Conservation (phyloP, 1,139 yeast species). For the Diutina neorugosa region DNA sequence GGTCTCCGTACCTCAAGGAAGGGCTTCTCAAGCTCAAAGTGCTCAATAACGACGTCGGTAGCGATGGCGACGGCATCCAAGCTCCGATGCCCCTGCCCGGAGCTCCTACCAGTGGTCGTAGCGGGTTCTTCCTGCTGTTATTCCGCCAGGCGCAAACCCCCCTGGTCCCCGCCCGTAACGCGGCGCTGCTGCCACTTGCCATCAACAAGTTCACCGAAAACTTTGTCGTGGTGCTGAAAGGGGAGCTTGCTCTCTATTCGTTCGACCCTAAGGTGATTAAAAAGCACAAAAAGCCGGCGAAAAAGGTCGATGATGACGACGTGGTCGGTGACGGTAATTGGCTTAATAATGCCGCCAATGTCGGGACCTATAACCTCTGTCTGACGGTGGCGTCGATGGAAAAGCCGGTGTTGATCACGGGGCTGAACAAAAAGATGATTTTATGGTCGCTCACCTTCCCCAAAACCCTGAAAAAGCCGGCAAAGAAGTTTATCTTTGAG, state of each 20-base stretch:
- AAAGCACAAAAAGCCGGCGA: constrained; percentile 25
- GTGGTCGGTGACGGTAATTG: constrained; percentile 58
- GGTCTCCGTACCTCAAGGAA: constrained; percentile 74
- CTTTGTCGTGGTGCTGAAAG: constrained; percentile 47
- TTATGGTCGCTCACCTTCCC: constrained; percentile 32
- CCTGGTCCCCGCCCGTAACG: neutral
- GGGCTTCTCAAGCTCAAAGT: constrained; percentile 49
- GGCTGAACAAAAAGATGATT: constrained; percentile 9
- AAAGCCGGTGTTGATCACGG: constrained; percentile 7
- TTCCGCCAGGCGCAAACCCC: neutral
- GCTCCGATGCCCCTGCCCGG: constrained; percentile 7
- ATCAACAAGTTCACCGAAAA: constrained; percentile 30
- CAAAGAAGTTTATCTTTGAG: constrained; percentile 32
- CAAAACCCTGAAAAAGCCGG: constrained; percentile 17
- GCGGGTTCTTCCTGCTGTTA: constrained; percentile 17
- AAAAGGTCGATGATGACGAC: constrained; percentile 15
- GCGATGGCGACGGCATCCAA: constrained; percentile 17
- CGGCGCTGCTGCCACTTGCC: constrained; percentile 7
- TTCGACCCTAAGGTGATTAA: constrained; percentile 36
- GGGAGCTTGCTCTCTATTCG: constrained; percentile 41
- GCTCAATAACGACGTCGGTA: constrained; percentile 23
- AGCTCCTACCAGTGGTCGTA: constrained; percentile 5
- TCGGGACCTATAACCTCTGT: constrained; percentile 37
- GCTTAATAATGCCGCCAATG: constrained; percentile 40
- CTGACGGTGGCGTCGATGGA: constrained; percentile 37